A percentile compares a stretch with the other conserved stretches of the same genome.
phyloP scores from a whole-genome alignment of 139 green algal species.

The Chlamydomonas asymmetrica region DNA sequence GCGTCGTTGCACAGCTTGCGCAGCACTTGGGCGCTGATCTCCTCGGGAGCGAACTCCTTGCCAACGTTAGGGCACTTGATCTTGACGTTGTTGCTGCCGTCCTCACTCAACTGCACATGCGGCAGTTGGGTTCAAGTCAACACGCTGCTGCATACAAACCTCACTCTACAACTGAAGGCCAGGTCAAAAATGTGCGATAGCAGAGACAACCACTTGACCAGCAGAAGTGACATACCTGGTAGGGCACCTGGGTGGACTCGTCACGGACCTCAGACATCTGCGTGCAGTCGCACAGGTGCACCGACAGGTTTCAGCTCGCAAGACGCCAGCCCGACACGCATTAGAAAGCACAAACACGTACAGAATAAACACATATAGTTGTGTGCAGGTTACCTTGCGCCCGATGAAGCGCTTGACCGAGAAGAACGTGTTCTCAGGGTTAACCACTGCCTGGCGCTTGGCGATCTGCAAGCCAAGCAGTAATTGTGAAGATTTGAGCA shows the following conservation, averaged over 20 bases:
- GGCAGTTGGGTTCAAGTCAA: not conserved
- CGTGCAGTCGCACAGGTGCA: no score
- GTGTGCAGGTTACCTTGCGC: no score
- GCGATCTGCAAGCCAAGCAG: slow-evolving; percentile 97
- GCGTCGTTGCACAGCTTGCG: slow-evolving; percentile 90
- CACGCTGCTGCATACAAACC: no score
- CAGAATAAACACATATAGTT: no score
- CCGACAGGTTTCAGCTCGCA: no score
- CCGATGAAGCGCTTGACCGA: slow-evolving; percentile 99
- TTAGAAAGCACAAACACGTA: no score
- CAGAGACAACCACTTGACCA: no score
- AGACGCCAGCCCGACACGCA: no score
- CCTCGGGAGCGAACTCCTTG: slow-evolving; percentile 97
- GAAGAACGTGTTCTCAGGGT: slow-evolving; percentile 99
- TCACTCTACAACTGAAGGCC: no score
- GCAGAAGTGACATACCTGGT: slow-evolving; percentile 53
- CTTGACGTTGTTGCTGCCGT: slow-evolving; percentile 93
- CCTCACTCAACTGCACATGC: slow-evolving; percentile 61
- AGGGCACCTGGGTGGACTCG: slow-evolving; percentile 93
- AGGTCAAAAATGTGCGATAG: no score
- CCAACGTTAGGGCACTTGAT: slow-evolving; percentile 83
- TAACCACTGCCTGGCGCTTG: slow-evolving; percentile 98
- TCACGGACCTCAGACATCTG: slow-evolving; percentile 89
- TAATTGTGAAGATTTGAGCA: no score
- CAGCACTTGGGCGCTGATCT: slow-evolving; percentile 97